A percentile compares a stretch with the other conserved stretches of the same genome.
Evolutionary conservation across 73 alveolate species (phyloP).

Genomic region (Uronychia setigera): DNA sequence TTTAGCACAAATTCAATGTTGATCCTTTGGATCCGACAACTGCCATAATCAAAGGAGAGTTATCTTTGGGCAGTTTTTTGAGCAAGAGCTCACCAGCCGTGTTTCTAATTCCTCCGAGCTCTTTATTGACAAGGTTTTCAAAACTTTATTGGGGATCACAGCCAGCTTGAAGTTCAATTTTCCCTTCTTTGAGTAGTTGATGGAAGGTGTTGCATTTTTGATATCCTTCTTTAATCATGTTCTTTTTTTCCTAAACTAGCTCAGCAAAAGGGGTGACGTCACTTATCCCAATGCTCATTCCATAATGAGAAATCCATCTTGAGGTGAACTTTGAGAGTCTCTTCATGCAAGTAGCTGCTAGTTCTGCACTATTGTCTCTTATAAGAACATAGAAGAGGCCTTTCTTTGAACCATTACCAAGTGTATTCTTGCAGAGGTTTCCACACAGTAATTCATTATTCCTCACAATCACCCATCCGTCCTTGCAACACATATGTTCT

Average conservation of each 20-base stretch:
- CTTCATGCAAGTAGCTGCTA: constrained; percentile 97
- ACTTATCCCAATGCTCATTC: constrained; percentile 97
- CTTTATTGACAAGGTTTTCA: constrained; percentile 82
- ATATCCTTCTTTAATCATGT: constrained; percentile 70
- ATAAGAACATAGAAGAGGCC: constrained; percentile 92
- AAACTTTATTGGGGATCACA: constrained; percentile 92
- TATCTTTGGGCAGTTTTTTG: constrained; percentile 59
- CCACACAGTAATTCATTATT: constrained; percentile 97
- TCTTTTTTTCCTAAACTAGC: constrained; percentile 66
- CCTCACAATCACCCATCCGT: constrained; percentile 98
- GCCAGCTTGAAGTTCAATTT: constrained; percentile 89
- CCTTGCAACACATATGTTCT: constrained; percentile 95
- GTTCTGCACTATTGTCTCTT: constrained; percentile 87
- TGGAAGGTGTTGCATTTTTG: constrained; percentile 72
- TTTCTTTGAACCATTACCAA: constrained; percentile 92
- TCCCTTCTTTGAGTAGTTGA: constrained; percentile 76
- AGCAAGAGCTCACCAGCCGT: constrained; percentile 73
- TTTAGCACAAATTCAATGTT: constrained; percentile 93
- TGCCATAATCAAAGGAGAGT: constrained; percentile 97
- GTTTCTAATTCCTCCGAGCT: constrained; percentile 72
- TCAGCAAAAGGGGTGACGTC: constrained; percentile 93
- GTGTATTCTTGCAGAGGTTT: constrained; percentile 93
- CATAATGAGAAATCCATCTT: constrained; percentile 98
- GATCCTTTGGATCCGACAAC: constrained; percentile 99
- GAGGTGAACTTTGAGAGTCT: constrained; percentile 98